Conservation (phyloP, 2,329 filamentous ascomycete genomes). For the Lachnellula willkommii region DNA sequence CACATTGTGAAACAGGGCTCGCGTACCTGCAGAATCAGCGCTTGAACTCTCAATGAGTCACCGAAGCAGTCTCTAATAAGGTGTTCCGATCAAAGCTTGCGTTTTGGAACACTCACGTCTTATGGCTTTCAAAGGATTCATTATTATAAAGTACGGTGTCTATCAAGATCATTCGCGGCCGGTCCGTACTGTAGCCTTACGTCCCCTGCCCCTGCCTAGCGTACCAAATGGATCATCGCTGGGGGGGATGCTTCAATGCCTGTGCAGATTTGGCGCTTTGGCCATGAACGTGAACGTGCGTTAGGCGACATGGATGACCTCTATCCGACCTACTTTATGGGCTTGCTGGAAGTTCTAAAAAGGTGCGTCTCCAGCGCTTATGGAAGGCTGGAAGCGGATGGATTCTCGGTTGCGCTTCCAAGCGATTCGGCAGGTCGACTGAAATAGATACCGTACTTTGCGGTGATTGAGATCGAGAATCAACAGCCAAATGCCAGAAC, state of each 20-base stretch:
- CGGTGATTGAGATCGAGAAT: neutral
- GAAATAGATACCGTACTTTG: neutral
- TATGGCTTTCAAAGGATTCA: neutral
- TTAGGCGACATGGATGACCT: neutral
- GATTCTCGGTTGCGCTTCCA: neutral
- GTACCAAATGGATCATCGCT: neutral
- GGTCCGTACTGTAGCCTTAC: neutral
- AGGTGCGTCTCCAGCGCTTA: neutral
- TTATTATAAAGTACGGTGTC: too few species aligned
- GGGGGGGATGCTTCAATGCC: neutral
- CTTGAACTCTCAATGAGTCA: neutral
- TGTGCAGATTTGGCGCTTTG: slow-evolving; percentile 1
- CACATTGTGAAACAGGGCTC: neutral
- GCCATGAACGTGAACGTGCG: neutral
- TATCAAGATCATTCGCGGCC: neutral
- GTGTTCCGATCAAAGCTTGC: neutral
- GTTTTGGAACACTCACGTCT: neutral
- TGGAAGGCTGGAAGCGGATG: neutral
- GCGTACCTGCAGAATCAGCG: neutral
- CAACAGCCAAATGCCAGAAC: neutral
- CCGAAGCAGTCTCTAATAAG: neutral
- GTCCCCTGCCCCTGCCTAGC: neutral
- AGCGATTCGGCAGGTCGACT: neutral
- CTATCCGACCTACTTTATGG: neutral
- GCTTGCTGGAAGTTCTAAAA: neutral